Evolutionary conservation across 225 moss, liverwort and hornwort species (phyloP).

Genomic region (Polytrichum commune): DNA sequence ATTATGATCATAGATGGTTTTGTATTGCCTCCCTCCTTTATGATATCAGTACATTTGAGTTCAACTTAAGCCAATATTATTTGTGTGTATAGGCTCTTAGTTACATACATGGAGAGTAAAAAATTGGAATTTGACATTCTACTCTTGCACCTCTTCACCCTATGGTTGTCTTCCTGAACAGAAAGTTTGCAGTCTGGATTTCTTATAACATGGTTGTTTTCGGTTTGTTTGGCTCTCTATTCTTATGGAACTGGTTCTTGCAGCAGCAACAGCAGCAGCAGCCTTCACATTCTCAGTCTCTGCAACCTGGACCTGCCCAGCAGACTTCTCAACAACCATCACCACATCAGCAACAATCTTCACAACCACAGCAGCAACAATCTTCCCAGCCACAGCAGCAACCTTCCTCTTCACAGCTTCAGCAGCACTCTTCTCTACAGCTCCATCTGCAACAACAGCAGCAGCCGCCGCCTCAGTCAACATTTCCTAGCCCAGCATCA

Average conservation of each 20-base stretch:
- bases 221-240: too few relatives aligned
- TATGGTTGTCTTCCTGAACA: too few relatives aligned
- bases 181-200: too few relatives aligned
- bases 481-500: conserved; percentile 11
- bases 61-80: too few relatives aligned
- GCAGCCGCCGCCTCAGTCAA: conserved; percentile 1
- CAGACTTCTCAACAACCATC: conserved; percentile 29
- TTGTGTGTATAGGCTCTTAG: too few relatives aligned
- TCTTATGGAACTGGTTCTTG: background rate
- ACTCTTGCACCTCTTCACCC: too few relatives aligned
- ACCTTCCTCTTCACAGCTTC: conserved; percentile 10
- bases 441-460: conserved; percentile 33
- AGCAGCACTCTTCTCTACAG: conserved; percentile 3
- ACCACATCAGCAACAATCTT: background rate
- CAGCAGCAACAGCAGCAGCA: conserved; percentile 14
- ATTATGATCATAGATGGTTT: too few relatives aligned
- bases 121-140: too few relatives aligned
- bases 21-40: too few relatives aligned
- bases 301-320: conserved; percentile 17
- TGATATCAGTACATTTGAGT: too few relatives aligned
- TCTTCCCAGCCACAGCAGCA: background rate
- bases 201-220: too few relatives aligned
- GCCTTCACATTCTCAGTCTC: conserved; percentile 23
- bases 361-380: background rate
- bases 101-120: too few relatives aligned